These are phyloP conservation scores for Rosa hybrid DNA, from an alignment of 331 rosid genomes.

Conservation along the genomic window DNA sequence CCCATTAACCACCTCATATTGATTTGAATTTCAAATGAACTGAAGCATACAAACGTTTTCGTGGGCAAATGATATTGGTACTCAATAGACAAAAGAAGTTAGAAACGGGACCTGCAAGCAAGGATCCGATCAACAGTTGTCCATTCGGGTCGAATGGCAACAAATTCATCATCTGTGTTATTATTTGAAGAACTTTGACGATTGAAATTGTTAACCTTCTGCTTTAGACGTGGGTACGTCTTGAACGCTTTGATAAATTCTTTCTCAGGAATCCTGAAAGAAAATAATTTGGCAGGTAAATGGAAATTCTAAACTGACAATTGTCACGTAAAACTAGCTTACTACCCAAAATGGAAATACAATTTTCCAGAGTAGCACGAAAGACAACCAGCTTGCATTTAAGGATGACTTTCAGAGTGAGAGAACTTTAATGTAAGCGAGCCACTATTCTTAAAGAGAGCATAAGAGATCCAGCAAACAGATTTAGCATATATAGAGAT, in stretches of 20 bases:
- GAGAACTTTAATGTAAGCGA: not conserved
- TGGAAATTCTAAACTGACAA: conserved; percentile 27
- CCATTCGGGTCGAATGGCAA: conserved; percentile 97
- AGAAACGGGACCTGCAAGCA: conserved; percentile 76
- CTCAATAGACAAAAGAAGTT: conserved; percentile 21
- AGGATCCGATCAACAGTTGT: conserved; percentile 89
- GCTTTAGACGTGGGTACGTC: conserved; percentile 78
- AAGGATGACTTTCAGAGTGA: conserved; percentile 12
- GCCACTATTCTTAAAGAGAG: not conserved
- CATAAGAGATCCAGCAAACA: conserved; percentile 10
- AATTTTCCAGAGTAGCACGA: conserved; percentile 1
- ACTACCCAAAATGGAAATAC: not conserved
- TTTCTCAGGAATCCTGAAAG: conserved; percentile 87
- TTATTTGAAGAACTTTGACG: conserved; percentile 71
- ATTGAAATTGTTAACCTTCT: conserved; percentile 79
- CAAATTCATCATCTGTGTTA: conserved; percentile 82
- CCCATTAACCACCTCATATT: conserved; percentile 16
- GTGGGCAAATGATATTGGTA: not conserved
- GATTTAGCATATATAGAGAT: conserved; percentile 23
- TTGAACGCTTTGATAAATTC: conserved; percentile 89
- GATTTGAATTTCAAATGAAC: conserved; percentile 25
- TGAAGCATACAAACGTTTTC: conserved; percentile 5
- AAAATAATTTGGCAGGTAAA: conserved; percentile 18
- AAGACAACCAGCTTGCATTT: not conserved
- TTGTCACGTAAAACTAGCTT: conserved; percentile 8